phyloP scores from a whole-genome alignment of 768 basidiomycete species.

The Pulveroboletus sp. region DNA sequence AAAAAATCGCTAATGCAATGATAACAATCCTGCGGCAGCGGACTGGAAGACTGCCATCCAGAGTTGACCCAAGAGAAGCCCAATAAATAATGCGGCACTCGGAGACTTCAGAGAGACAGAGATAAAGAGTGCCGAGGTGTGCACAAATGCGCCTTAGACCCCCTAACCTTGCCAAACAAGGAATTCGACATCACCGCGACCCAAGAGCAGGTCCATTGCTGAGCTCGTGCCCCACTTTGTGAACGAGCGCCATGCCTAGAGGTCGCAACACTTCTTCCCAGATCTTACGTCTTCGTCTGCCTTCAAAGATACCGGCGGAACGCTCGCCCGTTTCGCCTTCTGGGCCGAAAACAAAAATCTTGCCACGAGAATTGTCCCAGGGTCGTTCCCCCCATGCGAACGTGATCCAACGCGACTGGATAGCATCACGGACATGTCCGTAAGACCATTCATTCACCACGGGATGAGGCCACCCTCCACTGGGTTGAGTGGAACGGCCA shows the following conservation, averaged over 20 bases:
- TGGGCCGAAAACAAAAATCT: conserved; percentile 75
- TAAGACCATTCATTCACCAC: conserved; percentile 67
- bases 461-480: conserved; percentile 48
- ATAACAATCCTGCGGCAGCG: not conserved
- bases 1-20: not conserved
- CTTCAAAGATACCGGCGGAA: conserved; percentile 57
- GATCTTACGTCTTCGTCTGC: conserved; percentile 49
- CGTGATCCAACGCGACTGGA: conserved; percentile 70
- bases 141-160: conserved; percentile 9
- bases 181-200: conserved; percentile 13
- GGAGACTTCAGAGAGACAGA: not conserved
- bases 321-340: conserved; percentile 80
- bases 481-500: conserved; percentile 8
- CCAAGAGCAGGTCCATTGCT: conserved; percentile 56
- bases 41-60: not conserved
- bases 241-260: conserved; percentile 59
- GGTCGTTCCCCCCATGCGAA: conserved; percentile 73
- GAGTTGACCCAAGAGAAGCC: not conserved
- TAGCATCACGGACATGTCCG: conserved; percentile 58
- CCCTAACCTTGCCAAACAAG: not conserved
- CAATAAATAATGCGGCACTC: conserved; percentile 4
- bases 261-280: conserved; percentile 69
- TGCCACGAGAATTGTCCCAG: conserved; percentile 53
- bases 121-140: not conserved
- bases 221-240: conserved; percentile 71